phyloP scores from a whole-genome alignment of 2,329 filamentous ascomycete genomes.

The Phialemoniopsis sp. region DNA sequence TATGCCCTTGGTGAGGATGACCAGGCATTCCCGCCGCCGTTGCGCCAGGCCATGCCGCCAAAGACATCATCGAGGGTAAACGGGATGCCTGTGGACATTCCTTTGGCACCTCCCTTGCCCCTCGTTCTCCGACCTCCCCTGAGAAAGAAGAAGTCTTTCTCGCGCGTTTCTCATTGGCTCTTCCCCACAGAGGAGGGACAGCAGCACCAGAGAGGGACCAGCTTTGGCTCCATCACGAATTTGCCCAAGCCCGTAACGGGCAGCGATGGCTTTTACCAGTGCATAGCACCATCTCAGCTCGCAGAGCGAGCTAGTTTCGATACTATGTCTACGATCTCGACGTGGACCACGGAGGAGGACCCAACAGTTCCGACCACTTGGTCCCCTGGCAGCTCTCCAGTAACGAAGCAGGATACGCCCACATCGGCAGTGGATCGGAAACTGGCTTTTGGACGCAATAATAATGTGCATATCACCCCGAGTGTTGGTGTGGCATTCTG shows the following conservation, averaged over 20 bases:
- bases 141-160: slow-evolving; percentile 65
- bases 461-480: background rate
- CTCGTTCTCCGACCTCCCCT: slow-evolving; percentile 56
- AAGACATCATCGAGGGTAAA: slow-evolving; percentile 10
- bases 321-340: slow-evolving; percentile 40
- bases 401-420: slow-evolving; percentile 29
- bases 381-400: slow-evolving; percentile 42
- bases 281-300: slow-evolving; percentile 32
- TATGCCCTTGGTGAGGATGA: slow-evolving; percentile 2
- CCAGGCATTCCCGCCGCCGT: slow-evolving; percentile 12
- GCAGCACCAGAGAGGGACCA: slow-evolving; percentile 31
- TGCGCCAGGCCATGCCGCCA: slow-evolving; percentile 4
- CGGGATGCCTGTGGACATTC: slow-evolving; percentile 24
- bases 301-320: slow-evolving; percentile 35
- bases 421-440: slow-evolving; percentile 24
- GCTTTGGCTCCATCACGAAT: slow-evolving; percentile 50
- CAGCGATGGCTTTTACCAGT: slow-evolving; percentile 56
- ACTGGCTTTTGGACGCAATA: slow-evolving; percentile 6
- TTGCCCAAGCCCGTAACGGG: slow-evolving; percentile 45
- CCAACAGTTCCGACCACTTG: slow-evolving; percentile 42
- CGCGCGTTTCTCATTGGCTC: slow-evolving; percentile 56
- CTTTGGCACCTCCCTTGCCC: slow-evolving; percentile 52
- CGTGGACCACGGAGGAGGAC: slow-evolving; percentile 42
- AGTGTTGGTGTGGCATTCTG: slow-evolving; percentile 45
- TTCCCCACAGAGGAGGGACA: slow-evolving; percentile 30